A percentile compares a stretch with the other conserved stretches of the same genome.
phyloP scores from a whole-genome alignment of 1,284 basidiomycete species.

The Coniferiporia weirii region DNA sequence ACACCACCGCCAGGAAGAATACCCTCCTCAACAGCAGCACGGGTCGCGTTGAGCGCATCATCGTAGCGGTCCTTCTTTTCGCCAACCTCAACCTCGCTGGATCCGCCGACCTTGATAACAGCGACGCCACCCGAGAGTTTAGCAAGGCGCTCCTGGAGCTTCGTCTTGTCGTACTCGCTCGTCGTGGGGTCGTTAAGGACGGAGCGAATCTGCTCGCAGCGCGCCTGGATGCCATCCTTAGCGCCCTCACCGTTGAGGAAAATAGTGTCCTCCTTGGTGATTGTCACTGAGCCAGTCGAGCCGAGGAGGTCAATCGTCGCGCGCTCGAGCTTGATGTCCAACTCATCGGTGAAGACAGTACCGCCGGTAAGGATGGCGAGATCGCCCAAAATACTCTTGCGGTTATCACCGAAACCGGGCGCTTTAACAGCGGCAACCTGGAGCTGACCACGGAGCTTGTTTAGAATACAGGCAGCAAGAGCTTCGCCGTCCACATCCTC shows the following conservation, averaged over 20 bases:
- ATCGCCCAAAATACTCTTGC: conserved; percentile 96
- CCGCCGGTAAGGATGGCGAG: conserved; percentile 96
- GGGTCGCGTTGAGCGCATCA: conserved; percentile 94
- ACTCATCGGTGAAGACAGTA: conserved; percentile 96
- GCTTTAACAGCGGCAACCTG: conserved; percentile 94
- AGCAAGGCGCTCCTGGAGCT: conserved; percentile 95
- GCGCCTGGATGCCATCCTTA: conserved; percentile 80
- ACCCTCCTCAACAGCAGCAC: conserved; percentile 97
- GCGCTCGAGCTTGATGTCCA: conserved; percentile 96
- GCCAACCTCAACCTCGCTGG: conserved; percentile 92
- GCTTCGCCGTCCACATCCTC: conserved; percentile 98
- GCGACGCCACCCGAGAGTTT: conserved; percentile 96
- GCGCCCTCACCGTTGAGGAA: conserved; percentile 90
- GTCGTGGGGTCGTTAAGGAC: conserved; percentile 83
- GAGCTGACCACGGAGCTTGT: conserved; percentile 97
- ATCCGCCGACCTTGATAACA: conserved; percentile 96
- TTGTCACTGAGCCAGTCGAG: conserved; percentile 85
- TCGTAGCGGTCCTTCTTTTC: conserved; percentile 99
- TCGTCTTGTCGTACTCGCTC: conserved; percentile 91
- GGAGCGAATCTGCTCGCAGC: conserved; percentile 93
- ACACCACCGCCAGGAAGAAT: conserved; percentile 96
- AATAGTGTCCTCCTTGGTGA: conserved; percentile 99
- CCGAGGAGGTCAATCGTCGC: conserved; percentile 89
- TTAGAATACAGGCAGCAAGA: conserved; percentile 94
- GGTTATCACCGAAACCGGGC: conserved; percentile 98